Conservation (phyloP, 768 basidiomycete genomes). For the Tricholomella constricta region DNA sequence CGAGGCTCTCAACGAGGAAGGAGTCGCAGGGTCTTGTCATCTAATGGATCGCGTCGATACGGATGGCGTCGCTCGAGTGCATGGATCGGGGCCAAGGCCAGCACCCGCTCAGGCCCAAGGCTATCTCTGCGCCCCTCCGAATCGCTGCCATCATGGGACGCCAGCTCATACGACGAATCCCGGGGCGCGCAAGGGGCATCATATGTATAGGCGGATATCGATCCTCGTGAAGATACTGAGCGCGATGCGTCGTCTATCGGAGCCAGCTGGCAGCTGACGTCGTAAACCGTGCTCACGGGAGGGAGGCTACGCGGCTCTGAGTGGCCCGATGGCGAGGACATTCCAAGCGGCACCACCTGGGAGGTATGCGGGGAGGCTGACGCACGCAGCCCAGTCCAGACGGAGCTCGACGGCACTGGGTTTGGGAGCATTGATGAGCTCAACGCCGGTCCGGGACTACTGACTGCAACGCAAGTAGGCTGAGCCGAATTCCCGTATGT, state of each 20-base stretch:
- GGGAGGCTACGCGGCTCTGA: slow-evolving; percentile 8
- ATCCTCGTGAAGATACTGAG: neutral
- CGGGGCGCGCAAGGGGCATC: neutral
- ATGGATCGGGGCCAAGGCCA: slow-evolving; percentile 65
- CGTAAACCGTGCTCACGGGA: slow-evolving; percentile 9
- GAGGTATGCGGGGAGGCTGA: neutral
- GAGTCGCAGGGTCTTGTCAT: slow-evolving; percentile 61
- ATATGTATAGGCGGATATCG: neutral
- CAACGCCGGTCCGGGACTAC: neutral
- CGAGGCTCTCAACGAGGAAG: slow-evolving; percentile 30
- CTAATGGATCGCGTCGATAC: slow-evolving; percentile 60
- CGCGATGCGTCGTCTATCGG: neutral
- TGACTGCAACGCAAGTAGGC: neutral
- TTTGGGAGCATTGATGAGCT: neutral
- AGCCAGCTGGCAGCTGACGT: neutral
- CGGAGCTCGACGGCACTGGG: neutral
- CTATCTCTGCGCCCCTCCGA: slow-evolving; percentile 26
- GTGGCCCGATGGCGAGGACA: slow-evolving; percentile 1
- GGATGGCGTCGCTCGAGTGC: slow-evolving; percentile 54
- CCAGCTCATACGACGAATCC: slow-evolving; percentile 13
- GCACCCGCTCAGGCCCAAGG: slow-evolving; percentile 35
- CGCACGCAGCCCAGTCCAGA: neutral
- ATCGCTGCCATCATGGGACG: slow-evolving; percentile 1
- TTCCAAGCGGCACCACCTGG: neutral
- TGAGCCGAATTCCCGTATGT: neutral